Evolutionary conservation across 2,329 filamentous ascomycete genomes (phyloP), one percentile per base, ranked within the genome.

Genomic region (Dryadomyces quercivorus): DNA sequence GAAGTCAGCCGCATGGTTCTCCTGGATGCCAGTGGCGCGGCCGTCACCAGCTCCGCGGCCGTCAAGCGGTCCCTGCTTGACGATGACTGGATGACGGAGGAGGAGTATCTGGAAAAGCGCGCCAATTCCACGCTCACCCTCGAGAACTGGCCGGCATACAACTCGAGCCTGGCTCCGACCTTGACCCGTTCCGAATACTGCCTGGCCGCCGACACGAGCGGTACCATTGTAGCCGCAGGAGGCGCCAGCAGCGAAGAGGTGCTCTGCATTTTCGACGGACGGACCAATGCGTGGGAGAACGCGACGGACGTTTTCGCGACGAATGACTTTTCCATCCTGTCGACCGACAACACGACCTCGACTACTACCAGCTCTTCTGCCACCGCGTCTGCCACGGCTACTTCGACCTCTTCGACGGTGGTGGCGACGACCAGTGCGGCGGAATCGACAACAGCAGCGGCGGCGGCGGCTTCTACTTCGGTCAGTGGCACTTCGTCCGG

Each of bases 221-320:
- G 85, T 3, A 70, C 84, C 59, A 80, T 92, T 1, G 85, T 93
- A 15, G 81, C 95, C 57, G 82, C 85, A n/a, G 42, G 42, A n/a
- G 88, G 90, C 47, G 90, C 90, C 26, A 67, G 73, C 6, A 68
- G 72, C 6, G 70, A 84, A 1, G 77, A 86, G 57, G 77, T 86
- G 0, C 64, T 97, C 5, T 81, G 78, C 59, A 80, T 96, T 57
- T 97, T 95, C 67, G 76, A 95, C 62, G 81, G 82, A 47, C 77
- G 75, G 12, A 69, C 80, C 48, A 95, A 96, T 66, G 72, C 75
- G 48, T 97, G 92, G 92, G 68, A 86, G 21, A 84, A 95, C 64
- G 75, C 86, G 0, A 80, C 80, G 0, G 69, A 76, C 7, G 67
- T 88, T 22, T 81, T 95, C 57, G 73, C 70, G 20, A 73, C 49